Evolutionary conservation across 73 alveolate genomes (phyloP).

Genomic region (Halteria grandinella): DNA sequence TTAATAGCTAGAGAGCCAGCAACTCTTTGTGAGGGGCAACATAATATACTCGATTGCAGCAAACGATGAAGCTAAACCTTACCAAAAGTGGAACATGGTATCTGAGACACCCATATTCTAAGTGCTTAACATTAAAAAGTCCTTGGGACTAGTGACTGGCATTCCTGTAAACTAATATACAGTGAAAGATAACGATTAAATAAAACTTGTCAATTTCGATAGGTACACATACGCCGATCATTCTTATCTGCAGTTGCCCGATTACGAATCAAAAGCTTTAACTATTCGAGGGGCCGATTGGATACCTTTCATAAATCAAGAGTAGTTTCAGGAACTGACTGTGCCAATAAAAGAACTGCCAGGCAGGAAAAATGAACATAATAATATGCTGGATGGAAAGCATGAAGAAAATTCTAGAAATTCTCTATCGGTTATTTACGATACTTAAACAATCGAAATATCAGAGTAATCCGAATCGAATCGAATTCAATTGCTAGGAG

Average conservation of each 20-base stretch:
- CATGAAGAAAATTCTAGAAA: background rate
- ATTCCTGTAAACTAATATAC: slow-evolving; percentile 12
- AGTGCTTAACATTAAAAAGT: slow-evolving; percentile 13
- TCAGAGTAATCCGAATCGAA: background rate
- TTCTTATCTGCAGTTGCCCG: slow-evolving; percentile 12
- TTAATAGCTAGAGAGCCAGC: too few relatives aligned
- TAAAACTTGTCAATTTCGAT: slow-evolving; percentile 12
- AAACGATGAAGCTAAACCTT: background rate
- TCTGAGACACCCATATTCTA: background rate
- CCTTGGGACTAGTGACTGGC: background rate
- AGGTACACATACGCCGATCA: slow-evolving; percentile 40
- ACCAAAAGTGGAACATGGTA: slow-evolving; percentile 17
- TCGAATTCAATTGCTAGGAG: background rate
- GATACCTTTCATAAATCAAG: background rate
- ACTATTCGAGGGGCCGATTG: background rate
- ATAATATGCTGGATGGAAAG: background rate
- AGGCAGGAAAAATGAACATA: background rate
- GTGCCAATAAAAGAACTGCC: slow-evolving; percentile 14
- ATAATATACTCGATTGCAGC: background rate
- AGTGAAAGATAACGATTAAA: background rate
- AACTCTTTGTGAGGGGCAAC: slow-evolving; percentile 41
- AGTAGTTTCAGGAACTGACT: slow-evolving; percentile 9
- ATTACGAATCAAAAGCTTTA: background rate
- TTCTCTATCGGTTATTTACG: background rate
- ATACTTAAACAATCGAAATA: background rate